Base-by-base conservation (phyloP, 225 moss, liverwort and hornwort species). In the Bryum argenteum region DNA sequence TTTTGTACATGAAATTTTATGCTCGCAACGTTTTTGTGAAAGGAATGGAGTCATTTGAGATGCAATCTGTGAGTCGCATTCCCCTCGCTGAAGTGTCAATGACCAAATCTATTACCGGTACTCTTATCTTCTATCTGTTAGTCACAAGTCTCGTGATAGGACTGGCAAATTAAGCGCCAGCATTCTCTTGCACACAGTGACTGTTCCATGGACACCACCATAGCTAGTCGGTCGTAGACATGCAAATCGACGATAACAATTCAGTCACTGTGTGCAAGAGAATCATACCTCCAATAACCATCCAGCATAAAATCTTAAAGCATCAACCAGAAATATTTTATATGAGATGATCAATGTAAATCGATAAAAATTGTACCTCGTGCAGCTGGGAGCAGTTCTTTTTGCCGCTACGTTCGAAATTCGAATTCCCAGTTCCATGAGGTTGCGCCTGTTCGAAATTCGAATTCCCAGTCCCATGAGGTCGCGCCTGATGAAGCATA, bases 151-250 rank as follows among this genome's bases (percentile, higher is more conserved):
- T 38, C 47, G 40, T 26, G 38, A 58, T 4, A 24, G 15, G 45
- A 23, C 23, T 55, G 24, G 24, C 22, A 38, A 20, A 39, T 23
- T 18, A 87, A 11, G 62, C 63, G 14, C 81, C 88, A 56, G 85
- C 89, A 58, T 87, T 95, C n/a, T 91, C 89, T n/a, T n/a, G n/a
- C n/a, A n/a, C n/a, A n/a, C n/a, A n/a, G n/a, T n/a, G n/a, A n/a
- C 67, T 91, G 90, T 85, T 95, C 92, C 92, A 91, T 81, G 28
- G 91, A 84, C 22, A 95, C 95, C 61, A 95, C 76, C 52, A 87
- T 19, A 24, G 91, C 92, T 51, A 95, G 74, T 52, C 92, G 87
- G 33, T 89, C 86, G 74, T 80, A 95, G 15, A 95, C 84, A 90
- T 95, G 80, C 58, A 70, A 24, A 52, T 21, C 6, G 2, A 38